Evolutionary conservation across 352 stramenopile species (phyloP).

Genomic region (Phytopythium chamaehyphon): DNA sequence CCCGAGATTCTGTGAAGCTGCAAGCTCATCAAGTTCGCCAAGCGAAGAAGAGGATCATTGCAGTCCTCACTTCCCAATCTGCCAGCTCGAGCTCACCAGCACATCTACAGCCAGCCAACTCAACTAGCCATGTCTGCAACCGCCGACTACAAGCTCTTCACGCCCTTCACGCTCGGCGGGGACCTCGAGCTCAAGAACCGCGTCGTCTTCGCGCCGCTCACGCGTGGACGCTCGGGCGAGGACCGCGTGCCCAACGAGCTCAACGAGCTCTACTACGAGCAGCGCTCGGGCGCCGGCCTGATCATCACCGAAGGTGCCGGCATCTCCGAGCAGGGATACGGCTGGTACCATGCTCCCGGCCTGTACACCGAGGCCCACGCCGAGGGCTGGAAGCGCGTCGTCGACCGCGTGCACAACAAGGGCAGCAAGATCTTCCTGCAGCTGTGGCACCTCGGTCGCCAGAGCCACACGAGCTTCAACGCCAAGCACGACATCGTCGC

Average conservation of each 20-base stretch:
- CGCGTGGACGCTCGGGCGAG: constrained; percentile 24
- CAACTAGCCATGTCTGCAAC: constrained; percentile 10
- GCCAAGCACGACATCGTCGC: constrained; percentile 41
- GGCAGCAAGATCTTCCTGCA: constrained; percentile 75
- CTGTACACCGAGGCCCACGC: constrained; percentile 40
- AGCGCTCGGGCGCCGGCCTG: constrained; percentile 49
- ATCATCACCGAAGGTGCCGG: constrained; percentile 59
- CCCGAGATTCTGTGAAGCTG: too few relatives aligned
- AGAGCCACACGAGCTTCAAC: constrained; percentile 29
- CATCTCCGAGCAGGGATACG: constrained; percentile 35
- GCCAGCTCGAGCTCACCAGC: not conserved
- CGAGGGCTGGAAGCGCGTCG: constrained; percentile 47
- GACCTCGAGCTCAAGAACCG: constrained; percentile 49
- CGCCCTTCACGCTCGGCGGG: constrained; percentile 27
- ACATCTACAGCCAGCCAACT: constrained; percentile 1
- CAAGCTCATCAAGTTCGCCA: not conserved
- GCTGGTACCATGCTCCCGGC: constrained; percentile 23
- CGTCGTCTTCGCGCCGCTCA: constrained; percentile 49
- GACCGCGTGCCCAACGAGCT: constrained; percentile 35
- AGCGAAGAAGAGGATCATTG: not conserved
- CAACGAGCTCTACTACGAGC: constrained; percentile 55
- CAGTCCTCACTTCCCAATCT: constrained; percentile 14
- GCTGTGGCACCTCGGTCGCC: constrained; percentile 78
- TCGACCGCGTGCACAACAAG: constrained; percentile 72
- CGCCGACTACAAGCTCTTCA: constrained; percentile 33